Evolutionary conservation across 139 green algal species (phyloP).

Genomic region (Closterium sp.): DNA sequence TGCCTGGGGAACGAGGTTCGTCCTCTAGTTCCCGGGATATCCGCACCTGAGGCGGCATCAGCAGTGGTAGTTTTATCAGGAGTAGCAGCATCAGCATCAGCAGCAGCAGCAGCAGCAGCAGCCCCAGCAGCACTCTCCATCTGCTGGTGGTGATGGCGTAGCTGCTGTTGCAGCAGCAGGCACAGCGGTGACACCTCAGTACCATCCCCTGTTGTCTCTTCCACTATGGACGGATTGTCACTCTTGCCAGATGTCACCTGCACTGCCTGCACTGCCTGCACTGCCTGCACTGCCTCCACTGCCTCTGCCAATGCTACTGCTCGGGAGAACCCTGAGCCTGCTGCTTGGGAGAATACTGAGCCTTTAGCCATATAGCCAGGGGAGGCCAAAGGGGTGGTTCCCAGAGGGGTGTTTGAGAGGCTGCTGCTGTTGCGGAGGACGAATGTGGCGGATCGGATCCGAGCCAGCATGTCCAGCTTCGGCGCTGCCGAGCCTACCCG

Average conservation of each 20-base stretch:
- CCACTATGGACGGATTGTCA: no score
- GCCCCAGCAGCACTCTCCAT: not conserved
- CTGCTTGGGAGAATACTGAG: no score
- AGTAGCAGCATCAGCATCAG: not conserved
- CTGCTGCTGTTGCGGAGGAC: not conserved
- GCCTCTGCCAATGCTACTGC: no score
- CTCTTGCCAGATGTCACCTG: no score
- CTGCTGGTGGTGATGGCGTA: not conserved
- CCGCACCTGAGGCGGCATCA: no score
- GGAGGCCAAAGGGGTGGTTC: not conserved
- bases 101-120: not conserved
- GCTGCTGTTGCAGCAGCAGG: not conserved
- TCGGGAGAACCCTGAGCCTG: no score
- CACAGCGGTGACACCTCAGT: not conserved
- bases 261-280: no score
- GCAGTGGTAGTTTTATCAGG: no score
- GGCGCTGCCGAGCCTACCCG: not conserved
- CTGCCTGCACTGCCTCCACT: no score
- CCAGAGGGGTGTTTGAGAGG: not conserved
- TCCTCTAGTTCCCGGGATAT: no score
- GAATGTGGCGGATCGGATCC: not conserved
- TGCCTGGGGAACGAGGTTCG: no score
- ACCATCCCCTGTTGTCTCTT: not conserved
- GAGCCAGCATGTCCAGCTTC: not conserved
- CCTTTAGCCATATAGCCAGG: no score